phyloP scores from a whole-genome alignment of 2,329 filamentous ascomycete species.

The Fusarium equiseti region DNA sequence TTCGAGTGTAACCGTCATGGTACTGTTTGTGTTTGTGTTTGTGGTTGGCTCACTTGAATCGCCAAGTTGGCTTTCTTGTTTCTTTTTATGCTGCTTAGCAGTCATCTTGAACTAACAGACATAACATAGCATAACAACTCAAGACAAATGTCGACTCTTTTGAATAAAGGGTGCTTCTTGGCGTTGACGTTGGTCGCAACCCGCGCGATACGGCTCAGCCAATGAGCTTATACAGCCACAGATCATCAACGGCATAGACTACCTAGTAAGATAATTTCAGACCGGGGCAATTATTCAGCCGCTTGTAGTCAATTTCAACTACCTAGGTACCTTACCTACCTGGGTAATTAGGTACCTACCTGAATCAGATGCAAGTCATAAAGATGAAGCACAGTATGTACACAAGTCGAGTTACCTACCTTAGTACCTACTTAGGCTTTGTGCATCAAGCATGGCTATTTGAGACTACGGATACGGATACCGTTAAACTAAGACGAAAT shows the following conservation, averaged over 20 bases:
- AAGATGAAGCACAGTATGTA: background rate
- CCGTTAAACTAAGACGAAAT: background rate
- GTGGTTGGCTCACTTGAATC: conserved; percentile 1
- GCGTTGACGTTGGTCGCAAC: conserved; percentile 21
- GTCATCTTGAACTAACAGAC: conserved; percentile 9
- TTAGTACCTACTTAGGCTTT: no score
- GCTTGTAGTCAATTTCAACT: conserved; percentile 19
- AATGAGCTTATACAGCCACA: conserved; percentile 31
- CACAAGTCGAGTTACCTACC: background rate
- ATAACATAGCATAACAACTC: background rate
- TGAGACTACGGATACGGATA: background rate
- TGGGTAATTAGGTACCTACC: background rate
- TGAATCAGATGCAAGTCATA: background rate
- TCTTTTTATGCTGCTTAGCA: background rate
- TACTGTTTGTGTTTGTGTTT: conserved; percentile 9
- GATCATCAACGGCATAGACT: background rate
- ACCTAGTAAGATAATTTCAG: background rate
- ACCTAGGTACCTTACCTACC: background rate
- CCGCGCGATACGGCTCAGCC: conserved; percentile 32
- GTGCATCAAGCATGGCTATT: background rate
- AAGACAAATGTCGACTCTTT: background rate
- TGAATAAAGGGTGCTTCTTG: conserved; percentile 17
- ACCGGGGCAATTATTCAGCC: conserved; percentile 20
- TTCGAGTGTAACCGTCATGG: background rate
- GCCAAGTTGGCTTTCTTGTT: conserved; percentile 7